Conservation (phyloP, 139 green algal species). For the Nannochloris sp. region DNA sequence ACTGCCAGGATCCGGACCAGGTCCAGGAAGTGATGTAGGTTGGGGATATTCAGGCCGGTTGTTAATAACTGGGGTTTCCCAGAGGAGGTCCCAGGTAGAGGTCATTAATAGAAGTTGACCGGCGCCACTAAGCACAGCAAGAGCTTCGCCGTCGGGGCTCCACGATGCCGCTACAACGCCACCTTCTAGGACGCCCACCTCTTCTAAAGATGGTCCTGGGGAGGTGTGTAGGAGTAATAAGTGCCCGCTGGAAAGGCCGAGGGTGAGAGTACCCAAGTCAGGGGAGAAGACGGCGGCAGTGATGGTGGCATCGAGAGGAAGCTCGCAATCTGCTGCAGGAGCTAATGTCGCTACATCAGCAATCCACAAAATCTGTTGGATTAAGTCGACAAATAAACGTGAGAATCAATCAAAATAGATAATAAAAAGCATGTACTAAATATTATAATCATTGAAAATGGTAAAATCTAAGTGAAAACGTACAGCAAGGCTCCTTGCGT, state of each 20-base stretch:
- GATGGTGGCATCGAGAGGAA: neutral
- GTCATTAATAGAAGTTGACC: slow-evolving; percentile 76
- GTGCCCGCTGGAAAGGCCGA: slow-evolving; percentile 40
- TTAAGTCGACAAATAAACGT: neutral
- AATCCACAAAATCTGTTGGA: neutral
- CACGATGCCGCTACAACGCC: slow-evolving; percentile 52
- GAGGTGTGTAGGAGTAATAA: slow-evolving; percentile 43
- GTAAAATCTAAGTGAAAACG: too few relatives aligned
- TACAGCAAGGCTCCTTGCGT: neutral
- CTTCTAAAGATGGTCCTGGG: slow-evolving; percentile 5
- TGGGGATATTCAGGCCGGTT: neutral
- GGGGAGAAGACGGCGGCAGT: slow-evolving; percentile 25
- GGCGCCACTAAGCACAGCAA: slow-evolving; percentile 49
- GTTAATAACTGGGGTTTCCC: neutral
- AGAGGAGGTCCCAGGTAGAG: slow-evolving; percentile 1
- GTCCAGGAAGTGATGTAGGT: neutral
- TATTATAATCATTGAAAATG: too few relatives aligned
- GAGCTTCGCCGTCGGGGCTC: slow-evolving; percentile 77
- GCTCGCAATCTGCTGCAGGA: neutral
- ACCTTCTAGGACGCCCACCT: slow-evolving; percentile 57
- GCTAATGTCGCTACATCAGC: neutral
- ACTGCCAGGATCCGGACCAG: neutral
- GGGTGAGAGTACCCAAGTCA: slow-evolving; percentile 49
- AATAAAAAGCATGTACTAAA: too few relatives aligned
- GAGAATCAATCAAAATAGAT: too few relatives aligned